Conservation (phyloP, 1,284 basidiomycete genomes). For the Schizophyllum commune region DNA sequence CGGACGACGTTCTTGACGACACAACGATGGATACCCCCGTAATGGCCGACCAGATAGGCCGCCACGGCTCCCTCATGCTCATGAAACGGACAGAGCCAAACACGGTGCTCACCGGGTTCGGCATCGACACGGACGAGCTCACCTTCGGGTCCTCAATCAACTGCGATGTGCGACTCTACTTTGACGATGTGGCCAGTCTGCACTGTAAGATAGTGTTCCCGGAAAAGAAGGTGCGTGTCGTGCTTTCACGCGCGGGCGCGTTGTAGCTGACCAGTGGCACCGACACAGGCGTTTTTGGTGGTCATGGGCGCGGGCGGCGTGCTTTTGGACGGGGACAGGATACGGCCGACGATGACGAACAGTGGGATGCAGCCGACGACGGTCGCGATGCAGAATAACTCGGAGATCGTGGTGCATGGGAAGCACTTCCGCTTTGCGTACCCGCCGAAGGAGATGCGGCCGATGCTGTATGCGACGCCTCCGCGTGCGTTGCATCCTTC, state of each 20-base stretch:
- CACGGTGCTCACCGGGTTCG: constrained; percentile 51
- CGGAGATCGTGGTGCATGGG: constrained; percentile 56
- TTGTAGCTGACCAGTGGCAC: not conserved
- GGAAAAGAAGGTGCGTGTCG: constrained; percentile 43
- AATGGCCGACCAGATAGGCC: constrained; percentile 37
- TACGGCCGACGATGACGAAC: constrained; percentile 36
- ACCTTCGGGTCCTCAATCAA: constrained; percentile 57
- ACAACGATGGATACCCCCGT: constrained; percentile 37
- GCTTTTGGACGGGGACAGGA: constrained; percentile 51
- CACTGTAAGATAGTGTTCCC: constrained; percentile 65
- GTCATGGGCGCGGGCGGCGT: constrained; percentile 52
- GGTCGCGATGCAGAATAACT: constrained; percentile 55
- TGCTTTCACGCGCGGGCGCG: not conserved
- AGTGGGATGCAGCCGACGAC: constrained; percentile 32
- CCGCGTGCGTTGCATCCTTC: constrained; percentile 25
- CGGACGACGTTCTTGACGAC: too few relatives aligned
- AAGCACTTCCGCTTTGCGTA: constrained; percentile 65
- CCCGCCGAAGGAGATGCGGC: constrained; percentile 64
- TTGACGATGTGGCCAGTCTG: constrained; percentile 47
- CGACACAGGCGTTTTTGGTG: constrained; percentile 51
- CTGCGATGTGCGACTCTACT: constrained; percentile 63
- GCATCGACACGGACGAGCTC: constrained; percentile 58
- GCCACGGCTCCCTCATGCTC: constrained; percentile 53
- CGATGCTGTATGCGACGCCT: constrained; percentile 45
- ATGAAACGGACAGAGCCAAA: constrained; percentile 42